A percentile compares a stretch with the other conserved stretches of the same genome.
phyloP scores from a whole-genome alignment of 108 stramenopile genomes.

The Schizochytrium sp. region DNA sequence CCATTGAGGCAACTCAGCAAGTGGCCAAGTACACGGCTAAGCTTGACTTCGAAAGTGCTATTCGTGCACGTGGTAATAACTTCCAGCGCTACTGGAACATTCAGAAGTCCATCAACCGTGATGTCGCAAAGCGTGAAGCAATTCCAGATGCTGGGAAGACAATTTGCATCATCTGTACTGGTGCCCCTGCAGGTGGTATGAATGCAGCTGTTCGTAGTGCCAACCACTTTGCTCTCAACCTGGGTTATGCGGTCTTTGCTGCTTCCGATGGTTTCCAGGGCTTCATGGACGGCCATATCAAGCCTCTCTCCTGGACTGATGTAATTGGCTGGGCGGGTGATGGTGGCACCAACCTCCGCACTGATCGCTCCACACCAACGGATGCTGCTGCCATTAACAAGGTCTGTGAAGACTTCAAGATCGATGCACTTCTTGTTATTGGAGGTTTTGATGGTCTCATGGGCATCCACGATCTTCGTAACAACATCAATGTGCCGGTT shows the following conservation, averaged over 20 bases:
- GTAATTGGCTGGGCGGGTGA: conserved; percentile 54
- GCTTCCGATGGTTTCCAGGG: conserved; percentile 39
- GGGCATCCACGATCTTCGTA: conserved; percentile 51
- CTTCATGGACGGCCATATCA: conserved; percentile 51
- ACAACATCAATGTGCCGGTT: not conserved
- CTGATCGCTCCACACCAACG: not conserved
- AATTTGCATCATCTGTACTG: conserved; percentile 50
- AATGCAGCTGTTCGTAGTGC: conserved; percentile 39
- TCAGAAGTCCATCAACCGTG: conserved; percentile 49
- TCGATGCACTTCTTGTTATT: conserved; percentile 56
- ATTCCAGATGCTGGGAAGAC: conserved; percentile 7
- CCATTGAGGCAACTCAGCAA: conserved; percentile 47
- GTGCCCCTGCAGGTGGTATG: conserved; percentile 52
- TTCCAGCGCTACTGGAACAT: conserved; percentile 14
- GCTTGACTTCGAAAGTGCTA: conserved; percentile 33
- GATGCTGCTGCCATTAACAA: not conserved
- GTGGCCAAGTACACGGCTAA: conserved; percentile 20
- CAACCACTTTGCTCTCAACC: conserved; percentile 37
- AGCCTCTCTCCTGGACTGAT: conserved; percentile 10
- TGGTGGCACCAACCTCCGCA: conserved; percentile 35
- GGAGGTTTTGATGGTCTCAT: conserved; percentile 54
- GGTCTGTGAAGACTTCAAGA: not conserved
- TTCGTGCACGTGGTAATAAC: conserved; percentile 9
- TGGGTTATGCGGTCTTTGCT: conserved; percentile 19
- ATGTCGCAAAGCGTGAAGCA: conserved; percentile 35